Evolutionary conservation across 805 yeast genomes (phyloP), one percentile per base, ranked within the genome.

Genomic region (Candida quercuum): DNA sequence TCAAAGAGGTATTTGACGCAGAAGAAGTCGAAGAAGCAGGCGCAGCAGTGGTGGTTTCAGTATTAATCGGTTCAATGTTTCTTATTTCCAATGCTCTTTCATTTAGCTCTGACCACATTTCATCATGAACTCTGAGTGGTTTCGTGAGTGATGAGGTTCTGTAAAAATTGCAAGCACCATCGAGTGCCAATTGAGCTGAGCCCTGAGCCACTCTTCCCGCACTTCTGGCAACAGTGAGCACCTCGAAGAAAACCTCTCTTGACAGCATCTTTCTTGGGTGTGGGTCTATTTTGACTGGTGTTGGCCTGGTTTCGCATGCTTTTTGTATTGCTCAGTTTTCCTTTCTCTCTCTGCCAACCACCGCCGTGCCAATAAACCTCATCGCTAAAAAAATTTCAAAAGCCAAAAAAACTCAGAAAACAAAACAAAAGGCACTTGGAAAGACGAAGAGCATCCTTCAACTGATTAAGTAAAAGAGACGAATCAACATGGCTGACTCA

Each of bases 101-200:
- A 3, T 38, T 33, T 14, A 50, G 40, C 14, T 48, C 53, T 2
- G 29, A 35, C 31, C 30, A 50, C 55, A 50, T 54, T 33, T 52
- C 56, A 37, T 54, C 52, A 34, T 54, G 46, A 9, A 46, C 43
- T 30, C 59, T 33, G 12, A 47, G 36, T 8, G 44, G 35, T 33
- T 47, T 52, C 2, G 54, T 49, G 20, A 54, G 37, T 2, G 40
- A 14, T 1, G 59, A 54, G 1, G 51, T 42, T 16, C 33, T 45
- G 42, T 51, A 51, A 35, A 42, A 52, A 18, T 39, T 42, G 19
- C 45, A 42, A 14, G 36, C 30, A 21, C 43, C 46, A 12, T 37
- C 20, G 24, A 29, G 41, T 6, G 36, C 40, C 12, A 51, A 23
- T 3, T 28, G 21, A 1, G 34, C 36, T 10, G 47, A 37, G 16